Evolutionary conservation across 1,139 yeast species (phyloP), one percentile per base, ranked within the genome.

Genomic region (Candida buenavistaensis): DNA sequence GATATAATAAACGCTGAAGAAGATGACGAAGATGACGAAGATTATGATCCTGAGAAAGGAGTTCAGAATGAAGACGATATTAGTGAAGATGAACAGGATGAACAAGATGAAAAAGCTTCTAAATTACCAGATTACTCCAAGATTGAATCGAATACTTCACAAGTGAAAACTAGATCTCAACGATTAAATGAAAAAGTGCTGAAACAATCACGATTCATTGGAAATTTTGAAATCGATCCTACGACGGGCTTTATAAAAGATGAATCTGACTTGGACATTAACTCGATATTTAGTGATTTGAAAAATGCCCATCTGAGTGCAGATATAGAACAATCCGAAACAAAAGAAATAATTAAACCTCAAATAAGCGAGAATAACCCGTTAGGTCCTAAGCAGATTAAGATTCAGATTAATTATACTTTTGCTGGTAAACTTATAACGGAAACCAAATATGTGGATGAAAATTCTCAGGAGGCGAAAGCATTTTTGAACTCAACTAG

Each of bases 371-470:
- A 24, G 7, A 55, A 30, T 12, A 30, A 22, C 31, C 35, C n/a
- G 34, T 12, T 23, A 12, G 53, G 66, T 12, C 62, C 67, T 23
- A 77, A 77, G 32, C 72, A 73, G 53, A 74, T 92, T 37, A 77
- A 79, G 46, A 90, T 92, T 36, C 80, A 78, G 41, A 72, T 94
- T 37, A 77, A 82, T 5, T 90, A 87, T 55, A 83, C 86, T 36
- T 92, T 89, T 69, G 98, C 98, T 0, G 97, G 97, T 2, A 84
- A 84, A 47, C 69, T 79, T 5, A 72, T 85, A 4, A 77, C 83
- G 0, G 96, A 89, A 51, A 81, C 83, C 39, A 87, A 85, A 55
- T 67, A 73, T 54, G 97, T 92, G 2, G 83, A 78, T 35, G 75
- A 74, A 7, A 71, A 79, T 36, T 84, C 96, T 3, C 95, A 92